Conservation (phyloP, 176 grass and related monocot genomes). For the Tillandsia leiboldiana region DNA sequence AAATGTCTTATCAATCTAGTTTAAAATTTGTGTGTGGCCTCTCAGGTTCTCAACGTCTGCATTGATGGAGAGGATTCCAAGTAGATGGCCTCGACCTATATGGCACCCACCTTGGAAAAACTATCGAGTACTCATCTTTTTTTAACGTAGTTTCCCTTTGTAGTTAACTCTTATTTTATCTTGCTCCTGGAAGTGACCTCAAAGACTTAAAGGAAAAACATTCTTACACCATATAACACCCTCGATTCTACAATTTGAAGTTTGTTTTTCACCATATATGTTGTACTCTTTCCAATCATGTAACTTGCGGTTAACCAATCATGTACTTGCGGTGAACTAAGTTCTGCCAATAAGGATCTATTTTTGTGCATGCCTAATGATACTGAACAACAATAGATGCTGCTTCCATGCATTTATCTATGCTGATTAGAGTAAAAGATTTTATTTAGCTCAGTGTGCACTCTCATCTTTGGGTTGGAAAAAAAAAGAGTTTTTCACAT, state of each 20-base stretch:
- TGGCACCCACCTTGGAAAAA: slow-evolving; percentile 99
- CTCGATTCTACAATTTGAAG: neutral
- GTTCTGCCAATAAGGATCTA: too few species aligned
- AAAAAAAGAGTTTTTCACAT: too few species aligned
- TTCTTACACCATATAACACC: neutral
- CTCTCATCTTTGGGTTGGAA: too few species aligned
- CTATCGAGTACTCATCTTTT: slow-evolving; percentile 51
- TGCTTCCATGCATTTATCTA: too few species aligned
- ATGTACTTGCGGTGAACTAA: too few species aligned
- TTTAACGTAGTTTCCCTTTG: slow-evolving; percentile 1
- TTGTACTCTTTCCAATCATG: too few species aligned
- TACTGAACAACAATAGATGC: too few species aligned
- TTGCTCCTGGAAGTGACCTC: neutral
- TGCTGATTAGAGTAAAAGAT: too few species aligned
- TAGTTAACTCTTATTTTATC: neutral
- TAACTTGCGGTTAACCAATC: too few species aligned
- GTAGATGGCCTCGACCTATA: slow-evolving; percentile 83
- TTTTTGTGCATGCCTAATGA: too few species aligned
- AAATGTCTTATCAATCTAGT: too few species aligned
- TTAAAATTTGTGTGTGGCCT: neutral
- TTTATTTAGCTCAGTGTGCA: too few species aligned
- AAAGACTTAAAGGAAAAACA: neutral
- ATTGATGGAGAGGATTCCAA: slow-evolving; percentile 88
- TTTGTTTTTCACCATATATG: neutral
- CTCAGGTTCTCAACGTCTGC: slow-evolving; percentile 76